phyloP scores from a whole-genome alignment of 306 rosid species.

The Castanea crenata region DNA sequence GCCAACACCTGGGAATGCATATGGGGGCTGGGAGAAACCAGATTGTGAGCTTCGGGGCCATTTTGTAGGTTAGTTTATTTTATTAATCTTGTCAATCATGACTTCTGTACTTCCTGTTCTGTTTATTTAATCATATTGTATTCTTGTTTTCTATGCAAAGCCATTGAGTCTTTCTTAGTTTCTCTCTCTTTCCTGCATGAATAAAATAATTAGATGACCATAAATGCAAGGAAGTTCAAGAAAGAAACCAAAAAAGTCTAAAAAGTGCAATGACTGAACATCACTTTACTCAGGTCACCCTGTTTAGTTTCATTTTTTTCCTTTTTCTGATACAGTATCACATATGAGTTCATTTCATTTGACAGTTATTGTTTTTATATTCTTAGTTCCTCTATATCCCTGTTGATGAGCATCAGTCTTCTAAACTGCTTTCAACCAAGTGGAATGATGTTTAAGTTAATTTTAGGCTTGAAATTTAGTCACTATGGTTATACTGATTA shows the following conservation, averaged over 20 bases:
- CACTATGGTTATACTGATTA: slow-evolving; percentile 10
- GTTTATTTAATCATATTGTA: not conserved
- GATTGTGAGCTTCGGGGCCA: slow-evolving; percentile 59
- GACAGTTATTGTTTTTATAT: not conserved
- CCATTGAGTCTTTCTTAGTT: not conserved
- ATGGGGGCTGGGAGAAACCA: slow-evolving; percentile 68
- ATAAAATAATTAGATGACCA: not conserved
- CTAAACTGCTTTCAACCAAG: not conserved
- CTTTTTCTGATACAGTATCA: not conserved
- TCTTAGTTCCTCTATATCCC: not conserved
- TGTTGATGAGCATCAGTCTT: slow-evolving; percentile 10
- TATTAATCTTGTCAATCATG: not conserved
- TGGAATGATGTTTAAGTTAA: slow-evolving; percentile 8
- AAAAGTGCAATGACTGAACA: not conserved
- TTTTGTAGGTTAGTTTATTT: slow-evolving; percentile 68
- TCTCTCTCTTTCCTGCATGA: not conserved
- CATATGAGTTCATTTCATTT: slow-evolving; percentile 2
- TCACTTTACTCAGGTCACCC: not conserved
- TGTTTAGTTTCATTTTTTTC: not conserved
- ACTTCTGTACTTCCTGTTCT: not conserved
- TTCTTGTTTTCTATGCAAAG: not conserved
- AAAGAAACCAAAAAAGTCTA: not conserved
- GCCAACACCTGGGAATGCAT: slow-evolving; percentile 62
- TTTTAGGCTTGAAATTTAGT: slow-evolving; percentile 9
- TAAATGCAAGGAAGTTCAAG: too few relatives aligned